phyloP scores from a whole-genome alignment of 1,284 basidiomycete species.

The Fomes fomentarius region DNA sequence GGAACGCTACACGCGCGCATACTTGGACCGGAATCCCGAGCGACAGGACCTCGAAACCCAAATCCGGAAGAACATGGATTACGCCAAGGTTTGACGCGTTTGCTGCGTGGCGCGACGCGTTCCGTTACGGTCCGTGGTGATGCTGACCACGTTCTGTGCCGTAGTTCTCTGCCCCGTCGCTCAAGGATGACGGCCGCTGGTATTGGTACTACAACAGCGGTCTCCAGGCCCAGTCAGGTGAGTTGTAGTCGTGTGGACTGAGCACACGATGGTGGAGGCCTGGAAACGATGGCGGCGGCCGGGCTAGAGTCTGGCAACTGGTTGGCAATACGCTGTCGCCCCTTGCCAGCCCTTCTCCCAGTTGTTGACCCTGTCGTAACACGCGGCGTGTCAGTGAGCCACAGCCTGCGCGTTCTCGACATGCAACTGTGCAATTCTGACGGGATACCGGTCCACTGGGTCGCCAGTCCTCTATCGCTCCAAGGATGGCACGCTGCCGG shows the following conservation, averaged over 20 bases:
- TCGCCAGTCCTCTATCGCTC: slow-evolving; percentile 68
- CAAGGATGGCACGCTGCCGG: slow-evolving; percentile 52
- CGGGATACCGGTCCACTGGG: background rate
- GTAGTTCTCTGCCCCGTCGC: slow-evolving; percentile 63
- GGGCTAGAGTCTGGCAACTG: background rate
- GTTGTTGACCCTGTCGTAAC: too few species aligned
- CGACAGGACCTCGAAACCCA: slow-evolving; percentile 58
- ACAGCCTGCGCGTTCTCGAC: too few species aligned
- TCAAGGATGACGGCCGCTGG: slow-evolving; percentile 70
- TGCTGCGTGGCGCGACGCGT: slow-evolving; percentile 9
- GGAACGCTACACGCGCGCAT: slow-evolving; percentile 59
- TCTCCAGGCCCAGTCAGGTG: slow-evolving; percentile 66
- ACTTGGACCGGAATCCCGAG: slow-evolving; percentile 65
- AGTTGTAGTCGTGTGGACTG: slow-evolving; percentile 17
- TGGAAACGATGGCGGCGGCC: background rate
- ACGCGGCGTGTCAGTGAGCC: too few species aligned
- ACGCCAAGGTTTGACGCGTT: slow-evolving; percentile 57
- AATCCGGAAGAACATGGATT: slow-evolving; percentile 68
- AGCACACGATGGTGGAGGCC: background rate
- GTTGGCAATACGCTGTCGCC: too few species aligned
- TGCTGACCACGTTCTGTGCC: too few species aligned
- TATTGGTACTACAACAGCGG: slow-evolving; percentile 82
- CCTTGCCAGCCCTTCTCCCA: too few species aligned
- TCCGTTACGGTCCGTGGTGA: too few species aligned
- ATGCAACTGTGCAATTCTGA: slow-evolving; percentile 2